Base-by-base conservation (phyloP, 176 grass and related monocot species). In the Zea luxurians region DNA sequence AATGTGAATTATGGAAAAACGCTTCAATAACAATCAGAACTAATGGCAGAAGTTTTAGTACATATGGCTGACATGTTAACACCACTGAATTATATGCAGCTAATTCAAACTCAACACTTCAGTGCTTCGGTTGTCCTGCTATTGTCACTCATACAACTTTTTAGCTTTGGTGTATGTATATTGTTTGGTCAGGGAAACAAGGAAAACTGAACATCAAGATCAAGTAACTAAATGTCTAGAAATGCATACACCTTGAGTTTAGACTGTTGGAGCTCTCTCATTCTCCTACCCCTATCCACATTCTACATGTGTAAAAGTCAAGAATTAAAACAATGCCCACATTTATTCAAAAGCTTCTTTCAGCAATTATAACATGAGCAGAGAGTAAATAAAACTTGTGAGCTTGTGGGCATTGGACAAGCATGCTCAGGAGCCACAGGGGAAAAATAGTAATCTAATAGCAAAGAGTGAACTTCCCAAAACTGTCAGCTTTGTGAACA, bases 401-500 rank as follows among this genome's bases (percentile, higher is more conserved):
- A 67, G 66, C 2, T 82, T 82, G 34, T 75, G 54, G 54, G 17
- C 17, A 58, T 58, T 58, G 21, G 40, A 71, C 8, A 86, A 82
- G 37, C 75, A 75, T 68, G 16, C n/a, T 77, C 59, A 27, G 6
- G 15, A 66, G 13, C 64, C 62, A 59, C 12, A 43, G 4, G 6
- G 13, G 35, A 80, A 58, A 57, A 27, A 35, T 69, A 27, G 20
- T 69, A 48, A 73, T 71, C 52, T 84, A 79, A 89, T 53, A 54
- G 11, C 48, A 77, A 55, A 83, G 6, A 66, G 52, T 84, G 64
- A 77, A 79, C 17, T 88, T 75, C 35, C 61, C 5, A 74, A 83
- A 87, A 90, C 81, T 85, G 61, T 70, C 62, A 88, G 71, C 37
- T 45, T 82, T 44, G 57, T 77, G 71, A 83, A 68, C 0, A 74